Evolutionary conservation across 2,329 filamentous ascomycete species (phyloP).

Genomic region (Myotisia sp.): DNA sequence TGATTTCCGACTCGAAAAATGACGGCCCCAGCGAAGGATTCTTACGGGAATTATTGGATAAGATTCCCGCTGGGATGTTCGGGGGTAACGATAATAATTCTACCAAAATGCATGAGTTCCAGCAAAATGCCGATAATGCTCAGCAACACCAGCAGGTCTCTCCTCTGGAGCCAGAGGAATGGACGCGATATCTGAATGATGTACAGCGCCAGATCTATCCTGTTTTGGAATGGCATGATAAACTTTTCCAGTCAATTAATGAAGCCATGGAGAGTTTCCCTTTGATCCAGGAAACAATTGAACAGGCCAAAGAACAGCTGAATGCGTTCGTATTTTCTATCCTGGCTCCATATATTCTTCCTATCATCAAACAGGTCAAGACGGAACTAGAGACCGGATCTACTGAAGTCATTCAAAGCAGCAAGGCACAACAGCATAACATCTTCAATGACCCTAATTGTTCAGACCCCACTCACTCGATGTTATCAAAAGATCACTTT

Average conservation of each 20-base stretch:
- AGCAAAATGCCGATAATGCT: constrained; percentile 57
- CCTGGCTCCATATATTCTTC: constrained; percentile 74
- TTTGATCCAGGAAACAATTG: constrained; percentile 67
- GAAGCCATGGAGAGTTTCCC: constrained; percentile 73
- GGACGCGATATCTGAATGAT: constrained; percentile 60
- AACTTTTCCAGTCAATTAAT: constrained; percentile 65
- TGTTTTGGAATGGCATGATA: constrained; percentile 79
- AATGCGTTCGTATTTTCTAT: constrained; percentile 85
- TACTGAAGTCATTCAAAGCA: constrained; percentile 73
- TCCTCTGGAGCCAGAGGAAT: constrained; percentile 69
- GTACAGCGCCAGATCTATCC: constrained; percentile 72
- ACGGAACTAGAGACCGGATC: constrained; percentile 74
- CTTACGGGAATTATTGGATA: constrained; percentile 64
- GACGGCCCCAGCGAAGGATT: constrained; percentile 55
- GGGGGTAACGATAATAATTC: constrained; percentile 51
- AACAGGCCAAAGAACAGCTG: constrained; percentile 75
- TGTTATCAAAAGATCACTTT: constrained; percentile 94
- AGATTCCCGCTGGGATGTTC: constrained; percentile 68
- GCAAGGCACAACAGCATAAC: constrained; percentile 66
- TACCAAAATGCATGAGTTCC: constrained; percentile 62
- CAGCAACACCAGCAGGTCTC: constrained; percentile 61
- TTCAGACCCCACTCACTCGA: constrained; percentile 80
- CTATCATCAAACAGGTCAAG: constrained; percentile 76
- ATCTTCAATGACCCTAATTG: constrained; percentile 68
- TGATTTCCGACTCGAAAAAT: constrained; percentile 49